Percentiles rank a stretch among this genome's conserved stretches.
Conservation (phyloP, 78 protist genomes). For the Salpingoeca rosetta region DNA sequence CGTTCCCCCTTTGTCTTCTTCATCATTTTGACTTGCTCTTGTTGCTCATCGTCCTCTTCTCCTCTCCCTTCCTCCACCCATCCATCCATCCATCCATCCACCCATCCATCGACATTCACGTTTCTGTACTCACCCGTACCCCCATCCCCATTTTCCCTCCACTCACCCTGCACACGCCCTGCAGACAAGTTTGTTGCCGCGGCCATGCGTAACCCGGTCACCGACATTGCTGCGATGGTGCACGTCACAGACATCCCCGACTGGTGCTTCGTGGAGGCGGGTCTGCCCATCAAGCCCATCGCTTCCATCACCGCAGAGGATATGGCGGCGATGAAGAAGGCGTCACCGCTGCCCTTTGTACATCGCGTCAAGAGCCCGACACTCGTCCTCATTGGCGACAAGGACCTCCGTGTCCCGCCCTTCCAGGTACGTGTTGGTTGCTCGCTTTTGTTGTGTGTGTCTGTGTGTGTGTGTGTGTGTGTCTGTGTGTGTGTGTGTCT, state of each 20-base stretch:
- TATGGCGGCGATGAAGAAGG: background rate
- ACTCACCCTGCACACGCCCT: background rate
- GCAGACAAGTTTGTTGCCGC: constrained; percentile 1
- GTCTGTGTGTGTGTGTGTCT: too few species aligned
- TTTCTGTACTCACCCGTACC: background rate
- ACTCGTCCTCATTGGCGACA: background rate
- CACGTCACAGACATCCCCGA: constrained; percentile 39
- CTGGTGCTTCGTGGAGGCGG: constrained; percentile 23
- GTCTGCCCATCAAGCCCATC: background rate
- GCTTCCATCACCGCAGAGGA: background rate
- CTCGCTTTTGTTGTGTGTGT: too few species aligned
- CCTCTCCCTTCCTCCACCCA: too few species aligned
- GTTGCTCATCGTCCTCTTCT: too few species aligned
- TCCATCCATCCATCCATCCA: too few species aligned
- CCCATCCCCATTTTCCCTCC: background rate
- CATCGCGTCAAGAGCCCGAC: background rate
- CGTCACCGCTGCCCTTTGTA: background rate
- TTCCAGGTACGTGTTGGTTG: background rate
- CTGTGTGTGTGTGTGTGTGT: too few species aligned
- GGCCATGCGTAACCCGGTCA: constrained; percentile 39
- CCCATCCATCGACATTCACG: too few species aligned
- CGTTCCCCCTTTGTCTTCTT: too few species aligned
- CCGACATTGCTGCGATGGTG: constrained; percentile 22
- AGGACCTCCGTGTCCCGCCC: background rate
- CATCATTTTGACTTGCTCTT: too few species aligned